Evolutionary conservation across 164 flowering plant genomes (phyloP).

Genomic region (Sextonia rubra): DNA sequence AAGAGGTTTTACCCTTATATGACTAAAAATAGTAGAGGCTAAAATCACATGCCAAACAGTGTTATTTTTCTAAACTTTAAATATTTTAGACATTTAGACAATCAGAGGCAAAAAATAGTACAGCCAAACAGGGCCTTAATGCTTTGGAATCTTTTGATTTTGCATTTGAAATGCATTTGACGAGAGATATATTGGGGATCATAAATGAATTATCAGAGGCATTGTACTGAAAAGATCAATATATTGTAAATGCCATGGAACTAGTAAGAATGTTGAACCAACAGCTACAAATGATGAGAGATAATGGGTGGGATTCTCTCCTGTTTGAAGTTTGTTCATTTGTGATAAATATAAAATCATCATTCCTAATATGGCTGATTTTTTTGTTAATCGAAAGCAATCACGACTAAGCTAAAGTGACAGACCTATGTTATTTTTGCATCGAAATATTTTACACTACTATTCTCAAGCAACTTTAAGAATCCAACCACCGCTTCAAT

Average conservation of each 20-base stretch:
- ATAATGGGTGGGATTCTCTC: neutral
- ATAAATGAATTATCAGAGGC: neutral
- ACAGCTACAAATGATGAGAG: neutral
- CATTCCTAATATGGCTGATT: neutral
- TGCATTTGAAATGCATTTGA: neutral
- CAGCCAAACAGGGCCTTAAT: no score
- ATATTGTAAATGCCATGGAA: conserved; percentile 3
- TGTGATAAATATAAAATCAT: neutral
- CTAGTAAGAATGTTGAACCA: neutral
- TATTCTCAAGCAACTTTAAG: neutral
- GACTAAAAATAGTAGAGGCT: no score
- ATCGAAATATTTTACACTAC: neutral
- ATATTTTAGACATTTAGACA: no score
- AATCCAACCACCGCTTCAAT: neutral
- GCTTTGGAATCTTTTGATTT: neutral
- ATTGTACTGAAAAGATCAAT: neutral
- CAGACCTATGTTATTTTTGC: neutral
- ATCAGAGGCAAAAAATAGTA: no score
- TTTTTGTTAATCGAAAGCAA: neutral
- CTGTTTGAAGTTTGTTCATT: neutral
- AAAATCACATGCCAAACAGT: no score
- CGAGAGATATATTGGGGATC: neutral
- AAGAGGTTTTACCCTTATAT: no score
- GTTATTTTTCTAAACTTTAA: no score
- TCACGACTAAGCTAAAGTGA: neutral